Percentiles rank a stretch among this genome's conserved stretches.
Evolutionary conservation across 2,329 filamentous ascomycete genomes (phyloP).

Genomic region (Biscogniauxia marginata): DNA sequence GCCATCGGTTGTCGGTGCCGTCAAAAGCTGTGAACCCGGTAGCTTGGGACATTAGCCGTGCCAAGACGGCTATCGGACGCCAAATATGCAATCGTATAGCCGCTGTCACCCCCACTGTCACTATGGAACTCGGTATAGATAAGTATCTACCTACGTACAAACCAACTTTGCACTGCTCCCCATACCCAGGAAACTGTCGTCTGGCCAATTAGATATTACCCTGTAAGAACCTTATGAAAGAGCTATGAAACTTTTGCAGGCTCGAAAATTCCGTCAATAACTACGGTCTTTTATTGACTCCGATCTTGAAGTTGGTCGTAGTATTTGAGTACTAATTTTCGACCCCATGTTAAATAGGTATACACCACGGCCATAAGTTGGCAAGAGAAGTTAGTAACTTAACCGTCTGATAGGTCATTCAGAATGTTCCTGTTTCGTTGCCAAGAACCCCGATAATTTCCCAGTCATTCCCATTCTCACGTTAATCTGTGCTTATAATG

Average conservation of each 20-base stretch:
- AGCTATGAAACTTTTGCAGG: background rate
- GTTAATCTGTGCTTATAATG: slow-evolving; percentile 41
- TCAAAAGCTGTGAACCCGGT: background rate
- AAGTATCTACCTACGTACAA: too few species aligned
- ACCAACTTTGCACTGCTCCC: background rate
- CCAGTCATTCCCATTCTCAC: slow-evolving; percentile 41
- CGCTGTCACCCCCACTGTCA: background rate
- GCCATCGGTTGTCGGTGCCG: background rate
- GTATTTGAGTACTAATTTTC: background rate
- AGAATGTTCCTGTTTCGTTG: slow-evolving; percentile 43
- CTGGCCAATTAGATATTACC: background rate
- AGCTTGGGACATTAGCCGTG: background rate
- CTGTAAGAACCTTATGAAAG: background rate
- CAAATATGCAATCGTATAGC: background rate
- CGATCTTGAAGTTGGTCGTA: background rate
- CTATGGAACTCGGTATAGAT: background rate
- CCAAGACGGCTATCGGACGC: background rate
- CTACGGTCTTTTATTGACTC: background rate
- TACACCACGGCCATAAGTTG: slow-evolving; percentile 40
- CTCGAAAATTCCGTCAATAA: background rate
- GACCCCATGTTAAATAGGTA: background rate
- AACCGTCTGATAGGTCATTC: slow-evolving; percentile 37
- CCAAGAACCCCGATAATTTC: slow-evolving; percentile 51
- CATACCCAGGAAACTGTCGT: too few species aligned
- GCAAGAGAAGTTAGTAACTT: slow-evolving; percentile 47